Percentiles rank a stretch among this genome's conserved stretches.
These are phyloP conservation scores for Oenanthe sinensis DNA, from an alignment of 129 eudicot genomes.

Conservation along the genomic window DNA sequence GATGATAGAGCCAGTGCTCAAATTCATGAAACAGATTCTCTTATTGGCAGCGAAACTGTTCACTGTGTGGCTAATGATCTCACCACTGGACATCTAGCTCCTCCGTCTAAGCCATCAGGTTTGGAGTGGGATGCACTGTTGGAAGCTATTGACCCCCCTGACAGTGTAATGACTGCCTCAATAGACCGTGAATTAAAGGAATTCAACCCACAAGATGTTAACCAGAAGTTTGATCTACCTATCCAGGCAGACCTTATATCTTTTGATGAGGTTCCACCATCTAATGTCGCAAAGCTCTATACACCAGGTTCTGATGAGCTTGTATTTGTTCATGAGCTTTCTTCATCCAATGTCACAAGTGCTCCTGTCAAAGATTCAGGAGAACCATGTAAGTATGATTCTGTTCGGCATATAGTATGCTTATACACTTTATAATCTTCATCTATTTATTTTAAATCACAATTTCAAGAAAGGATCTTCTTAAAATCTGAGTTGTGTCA, in stretches of 20 bases:
- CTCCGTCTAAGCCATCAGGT: conserved; percentile 18
- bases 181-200: conserved; percentile 39
- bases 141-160: conserved; percentile 14
- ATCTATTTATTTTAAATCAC: background rate
- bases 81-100: conserved; percentile 6
- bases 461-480: background rate
- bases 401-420: background rate
- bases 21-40: conserved; percentile 15
- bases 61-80: conserved; percentile 16
- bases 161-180: conserved; percentile 11
- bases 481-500: background rate
- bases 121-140: conserved; percentile 11
- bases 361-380: conserved; percentile 19
- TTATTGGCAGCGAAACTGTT: conserved; percentile 11
- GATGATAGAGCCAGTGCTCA: conserved; percentile 16
- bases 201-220: conserved; percentile 33
- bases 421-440: background rate
- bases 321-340: conserved; percentile 21
- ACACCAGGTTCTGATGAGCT: conserved; percentile 21
- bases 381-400: conserved; percentile 41
- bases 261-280: conserved; percentile 23
- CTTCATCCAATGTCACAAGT: conserved; percentile 24
- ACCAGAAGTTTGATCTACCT: conserved; percentile 17
- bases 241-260: conserved; percentile 25
- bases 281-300: conserved; percentile 21